Base-by-base conservation (phyloP, 768 basidiomycete genomes). In the Xanthoconium stramineum region DNA sequence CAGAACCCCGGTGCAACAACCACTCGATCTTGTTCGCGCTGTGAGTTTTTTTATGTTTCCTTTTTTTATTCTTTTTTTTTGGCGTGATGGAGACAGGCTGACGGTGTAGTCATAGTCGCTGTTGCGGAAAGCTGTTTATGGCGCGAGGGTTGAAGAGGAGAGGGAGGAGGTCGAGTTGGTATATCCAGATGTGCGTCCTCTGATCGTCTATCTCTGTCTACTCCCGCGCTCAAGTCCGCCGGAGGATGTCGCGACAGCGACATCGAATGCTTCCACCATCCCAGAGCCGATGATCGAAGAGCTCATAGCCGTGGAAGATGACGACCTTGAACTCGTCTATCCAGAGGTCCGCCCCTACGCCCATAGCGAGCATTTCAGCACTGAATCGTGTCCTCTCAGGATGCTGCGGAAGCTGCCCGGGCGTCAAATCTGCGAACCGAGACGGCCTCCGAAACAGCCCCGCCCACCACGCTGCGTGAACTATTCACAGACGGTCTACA, bases 181-280 rank as follows among this genome's bases (percentile, higher is more conserved):
- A 0, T 71, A 71, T 55, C 67, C 69, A 12, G 60, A 67, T 24
- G 68, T 69, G 19, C 38, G 61, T 46, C 28, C 32, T 14, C 38
- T 29, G 1, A 10, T 52, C 20, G 1, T 12, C 17, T 19, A 37
- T 40, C 5, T 13, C 3, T 3, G 6, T 8, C 17, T 9, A 0
- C 19, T 14, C 10, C 24, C 32, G 33, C 44, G 40, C 47, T 61
- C 48, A 64, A n/a, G 39, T 14, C 11, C 12, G 33, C 37, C 5
- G 10, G 12, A 63, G 62, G 62, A 53, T 12, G 9, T 33, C 3
- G 45, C 58, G 14, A 52, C 9, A 6, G 40, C 42, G 2, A 30
- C 10, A 15, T 28, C 10, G 10, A 3, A 15, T 17, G 3, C 2
- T 14, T 32, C 38, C 19, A 45, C 20, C 3, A 3, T 13, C 28